These are phyloP conservation scores for Zygosaccharomyces lentus DNA, from an alignment of 805 yeast species.

Conservation along the genomic window DNA sequence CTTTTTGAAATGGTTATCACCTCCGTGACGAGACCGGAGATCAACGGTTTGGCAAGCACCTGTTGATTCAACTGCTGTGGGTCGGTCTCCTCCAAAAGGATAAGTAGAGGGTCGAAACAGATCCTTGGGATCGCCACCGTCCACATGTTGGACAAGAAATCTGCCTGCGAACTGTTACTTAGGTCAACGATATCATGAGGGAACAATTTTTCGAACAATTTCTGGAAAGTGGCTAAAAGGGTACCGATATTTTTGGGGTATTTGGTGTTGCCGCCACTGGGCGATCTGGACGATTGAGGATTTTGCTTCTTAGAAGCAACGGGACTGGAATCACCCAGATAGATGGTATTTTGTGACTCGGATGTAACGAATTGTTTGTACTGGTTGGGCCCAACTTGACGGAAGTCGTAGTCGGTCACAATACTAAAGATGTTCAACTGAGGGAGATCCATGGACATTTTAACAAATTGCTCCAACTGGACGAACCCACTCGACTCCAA, in stretches of 20 bases:
- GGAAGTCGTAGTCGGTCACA: conserved; percentile 58
- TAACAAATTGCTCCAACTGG: conserved; percentile 65
- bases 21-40: conserved; percentile 76
- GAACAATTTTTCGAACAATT: conserved; percentile 31
- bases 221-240: conserved; percentile 30
- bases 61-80: conserved; percentile 58
- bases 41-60: conserved; percentile 78
- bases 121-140: conserved; percentile 73
- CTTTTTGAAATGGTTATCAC: conserved; percentile 65
- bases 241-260: conserved; percentile 22
- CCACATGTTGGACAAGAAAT: conserved; percentile 76
- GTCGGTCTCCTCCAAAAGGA: conserved; percentile 65
- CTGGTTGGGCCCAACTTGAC: conserved; percentile 35
- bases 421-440: conserved; percentile 47
- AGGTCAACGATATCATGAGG: conserved; percentile 39
- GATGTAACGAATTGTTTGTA: conserved; percentile 30
- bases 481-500: conserved; percentile 70
- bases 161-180: conserved; percentile 35
- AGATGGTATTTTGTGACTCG: conserved; percentile 40
- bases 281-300: conserved; percentile 8
- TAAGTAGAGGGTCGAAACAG: conserved; percentile 70
- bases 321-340: conserved; percentile 38
- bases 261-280: conserved; percentile 11
- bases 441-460: conserved; percentile 39
- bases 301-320: conserved; percentile 6